Conservation (phyloP, 1,139 yeast genomes). For the Starmera stellimalicola region DNA sequence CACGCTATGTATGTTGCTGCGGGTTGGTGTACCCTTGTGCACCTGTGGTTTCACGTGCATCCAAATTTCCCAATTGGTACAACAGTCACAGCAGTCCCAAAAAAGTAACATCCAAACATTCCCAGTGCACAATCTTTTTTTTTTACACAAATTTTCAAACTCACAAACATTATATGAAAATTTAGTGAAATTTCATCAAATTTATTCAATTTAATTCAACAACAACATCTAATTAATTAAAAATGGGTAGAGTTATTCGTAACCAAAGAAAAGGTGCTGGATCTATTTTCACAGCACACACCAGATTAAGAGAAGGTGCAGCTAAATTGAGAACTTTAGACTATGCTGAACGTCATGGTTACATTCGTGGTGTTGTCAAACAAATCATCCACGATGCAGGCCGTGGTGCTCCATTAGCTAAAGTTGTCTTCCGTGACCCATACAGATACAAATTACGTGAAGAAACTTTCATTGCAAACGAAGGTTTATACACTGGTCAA, state of each 20-base stretch:
- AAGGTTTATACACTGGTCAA: constrained; percentile 99
- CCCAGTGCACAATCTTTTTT: too few species aligned
- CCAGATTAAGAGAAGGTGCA: constrained; percentile 99
- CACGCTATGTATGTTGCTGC: too few species aligned
- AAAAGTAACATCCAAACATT: too few species aligned
- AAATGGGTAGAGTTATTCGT: constrained; percentile 98
- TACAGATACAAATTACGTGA: constrained; percentile 97
- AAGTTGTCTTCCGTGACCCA: constrained; percentile 99
- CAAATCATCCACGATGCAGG: constrained; percentile 99
- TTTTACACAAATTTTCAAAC: too few species aligned
- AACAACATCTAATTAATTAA: not conserved
- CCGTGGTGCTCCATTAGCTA: constrained; percentile 99
- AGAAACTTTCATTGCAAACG: constrained; percentile 98
- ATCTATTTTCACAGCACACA: constrained; percentile 99
- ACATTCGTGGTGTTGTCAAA: constrained; percentile 98
- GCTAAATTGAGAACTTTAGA: constrained; percentile 99
- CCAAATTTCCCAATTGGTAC: too few species aligned
- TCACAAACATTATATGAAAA: too few species aligned
- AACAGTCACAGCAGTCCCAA: too few species aligned
- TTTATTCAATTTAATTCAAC: too few species aligned
- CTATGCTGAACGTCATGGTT: constrained; percentile 99
- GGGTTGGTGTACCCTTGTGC: too few species aligned
- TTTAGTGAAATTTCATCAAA: too few species aligned
- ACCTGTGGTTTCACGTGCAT: too few species aligned
- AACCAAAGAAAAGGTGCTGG: constrained; percentile 99